Evolutionary conservation across 495 filamentous ascomycete species (phyloP), one percentile per base, ranked within the genome.

Genomic region (Neurospora pannonica): DNA sequence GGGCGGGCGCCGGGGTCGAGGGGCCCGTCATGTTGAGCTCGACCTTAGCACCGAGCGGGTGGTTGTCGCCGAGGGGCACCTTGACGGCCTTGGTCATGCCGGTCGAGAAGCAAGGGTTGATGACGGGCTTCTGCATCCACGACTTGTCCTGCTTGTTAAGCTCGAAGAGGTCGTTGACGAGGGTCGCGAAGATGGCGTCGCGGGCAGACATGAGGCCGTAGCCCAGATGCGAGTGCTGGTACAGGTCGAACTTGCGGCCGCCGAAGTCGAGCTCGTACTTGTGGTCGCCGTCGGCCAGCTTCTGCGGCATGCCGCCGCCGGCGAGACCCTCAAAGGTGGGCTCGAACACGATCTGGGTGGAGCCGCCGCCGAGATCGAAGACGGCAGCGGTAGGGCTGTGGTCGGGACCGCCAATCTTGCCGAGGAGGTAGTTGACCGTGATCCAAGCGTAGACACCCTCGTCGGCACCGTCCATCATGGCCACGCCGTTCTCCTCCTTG

Each of bases 401-500:
- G 77, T 97, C 94, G 7, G 94, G 92, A 31, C 92, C 93, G 77
- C 96, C 97, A 79, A 98, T 98, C 86, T 98, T 99, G 71, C 95
- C 95, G 24, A 98, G 90, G 48, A 99, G 90, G 84, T 98, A 99
- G 84, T 99, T 99, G 74, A 93, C 94, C 4, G 96, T 99, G 82
- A 99, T 97, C 96, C 96, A 99, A 71, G 96, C 97, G 78, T 97
- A 99, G n/a, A 99, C 96, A 81, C 97, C 89, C 83, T 99, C 96
- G 76, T 97, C 91, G 19, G 91, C 92, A 77, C 96, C 96, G 78
- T 97, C 94, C 95, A 99, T 98, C 75, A 98, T 95, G 75, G 93
- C 88, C 17, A 99, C 93, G 72, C 96, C 96, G 74, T 92, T 90
- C 77, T 93, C 91, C 79, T 92, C 92, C 74, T 89, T 86, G 5